Evolutionary conservation across 2,329 filamentous ascomycete species (phyloP), one percentile per base, ranked within the genome.

Genomic region (Cladosporium phlei): DNA sequence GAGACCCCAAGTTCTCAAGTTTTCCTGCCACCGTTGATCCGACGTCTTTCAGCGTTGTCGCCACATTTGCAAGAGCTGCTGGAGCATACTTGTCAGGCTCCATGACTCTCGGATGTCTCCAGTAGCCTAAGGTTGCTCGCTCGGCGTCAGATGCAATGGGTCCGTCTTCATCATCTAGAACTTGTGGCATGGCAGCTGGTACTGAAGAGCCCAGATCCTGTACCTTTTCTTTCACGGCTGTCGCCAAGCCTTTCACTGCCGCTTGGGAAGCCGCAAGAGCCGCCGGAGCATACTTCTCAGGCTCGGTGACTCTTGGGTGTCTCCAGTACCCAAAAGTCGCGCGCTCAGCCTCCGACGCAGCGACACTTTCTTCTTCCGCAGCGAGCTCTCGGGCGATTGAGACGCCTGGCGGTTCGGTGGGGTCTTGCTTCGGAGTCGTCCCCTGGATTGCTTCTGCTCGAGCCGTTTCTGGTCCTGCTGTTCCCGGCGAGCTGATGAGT

Each of bases 401-500:
- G 9, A 20, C 17, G 19, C 8, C 24, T n/a, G 20, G 3, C 38
- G 17, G 25, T 45, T 32, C 17, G 42, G 42, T n/a, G 42, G 37
- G 42, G 32, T 45, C 10, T 32, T 27, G 32, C 42, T 45, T 32
- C 32, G 33, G 17, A 45, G 32, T 12, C 42, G 32, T 11, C 42
- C 42, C 33, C 42, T 29, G 12, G 42, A 21, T 7, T 32, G 22
- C 10, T 29, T 35, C 42, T 45, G 42, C 24, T 45, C 42, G 42
- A 45, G 5, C 8, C 42, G 30, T 2, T 34, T 22, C 10, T 17
- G 42, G 32, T 24, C 32, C 19, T 45, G 11, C 24, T 14, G 19
- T 22, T 34, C 22, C 4, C 33, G 30, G 3, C 42, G 32, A 7
- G 20, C 21, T 22, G 32, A n/a, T 21, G 42, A 45, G 32, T 37